Evolutionary conservation across 2,329 filamentous ascomycete genomes (phyloP).

Genomic region (Fusarium musae): DNA sequence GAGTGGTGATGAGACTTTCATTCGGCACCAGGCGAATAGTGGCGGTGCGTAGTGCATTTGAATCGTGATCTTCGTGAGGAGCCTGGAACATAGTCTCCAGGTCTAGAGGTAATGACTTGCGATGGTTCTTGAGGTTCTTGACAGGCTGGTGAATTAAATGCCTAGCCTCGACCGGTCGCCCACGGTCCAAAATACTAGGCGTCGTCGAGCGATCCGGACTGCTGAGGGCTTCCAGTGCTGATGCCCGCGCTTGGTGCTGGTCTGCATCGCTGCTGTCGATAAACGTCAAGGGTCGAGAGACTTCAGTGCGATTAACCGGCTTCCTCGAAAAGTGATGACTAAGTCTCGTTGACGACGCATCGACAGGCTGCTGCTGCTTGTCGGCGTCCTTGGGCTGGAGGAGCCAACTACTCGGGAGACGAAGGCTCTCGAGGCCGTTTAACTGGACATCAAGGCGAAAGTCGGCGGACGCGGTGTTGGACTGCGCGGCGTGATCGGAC

Average conservation of each 20-base stretch:
- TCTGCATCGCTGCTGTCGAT: conserved; percentile 1
- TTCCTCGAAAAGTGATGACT: conserved; percentile 5
- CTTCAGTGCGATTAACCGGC: not conserved
- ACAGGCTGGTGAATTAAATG: conserved; percentile 24
- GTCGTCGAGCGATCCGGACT: not conserved
- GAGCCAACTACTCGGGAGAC: conserved; percentile 20
- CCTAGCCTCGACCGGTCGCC: conserved; percentile 14
- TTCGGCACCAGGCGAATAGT: not conserved
- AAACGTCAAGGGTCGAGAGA: not conserved
- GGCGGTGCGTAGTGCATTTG: not conserved
- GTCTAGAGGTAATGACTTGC: conserved; percentile 24
- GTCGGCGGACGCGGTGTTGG: not conserved
- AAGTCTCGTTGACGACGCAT: not conserved
- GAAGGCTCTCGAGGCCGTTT: conserved; percentile 14
- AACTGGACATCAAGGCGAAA: conserved; percentile 22
- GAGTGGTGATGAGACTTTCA: not conserved
- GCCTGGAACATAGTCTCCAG: conserved; percentile 7
- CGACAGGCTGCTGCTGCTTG: not conserved
- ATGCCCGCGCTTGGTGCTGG: not conserved
- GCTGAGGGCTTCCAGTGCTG: not conserved
- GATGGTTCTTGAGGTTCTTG: conserved; percentile 1
- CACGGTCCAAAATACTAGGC: conserved; percentile 13
- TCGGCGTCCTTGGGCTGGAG: conserved; percentile 3
- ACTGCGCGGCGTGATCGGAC: not conserved
- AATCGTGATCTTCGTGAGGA: not conserved